Percentiles rank a stretch among this genome's conserved stretches.
Evolutionary conservation across 2,329 filamentous ascomycete genomes (phyloP).

Genomic region (Beauveria sp.): DNA sequence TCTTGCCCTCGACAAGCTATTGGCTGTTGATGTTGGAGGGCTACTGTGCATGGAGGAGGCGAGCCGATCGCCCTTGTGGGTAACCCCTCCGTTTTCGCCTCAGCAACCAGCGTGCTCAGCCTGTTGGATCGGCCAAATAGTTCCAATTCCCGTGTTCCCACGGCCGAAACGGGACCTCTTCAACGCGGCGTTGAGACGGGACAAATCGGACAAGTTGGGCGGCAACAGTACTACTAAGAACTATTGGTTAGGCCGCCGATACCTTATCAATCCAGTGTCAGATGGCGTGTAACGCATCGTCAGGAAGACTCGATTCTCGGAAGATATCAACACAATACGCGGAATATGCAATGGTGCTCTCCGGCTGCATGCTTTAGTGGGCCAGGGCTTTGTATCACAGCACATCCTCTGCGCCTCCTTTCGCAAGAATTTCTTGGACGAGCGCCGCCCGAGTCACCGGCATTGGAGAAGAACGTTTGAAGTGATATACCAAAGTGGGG

Average conservation of each 20-base stretch:
- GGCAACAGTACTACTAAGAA: not conserved
- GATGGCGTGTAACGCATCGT: not conserved
- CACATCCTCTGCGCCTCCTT: slow-evolving; percentile 3
- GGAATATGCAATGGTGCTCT: slow-evolving; percentile 1
- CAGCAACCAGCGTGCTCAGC: not conserved
- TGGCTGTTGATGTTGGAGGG: not conserved
- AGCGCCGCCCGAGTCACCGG: not conserved
- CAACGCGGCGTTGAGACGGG: not conserved
- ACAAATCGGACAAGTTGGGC: not conserved
- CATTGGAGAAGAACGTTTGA: not conserved
- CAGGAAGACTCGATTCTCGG: not conserved
- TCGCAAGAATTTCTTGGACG: not conserved
- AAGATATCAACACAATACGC: not conserved
- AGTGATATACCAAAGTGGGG: not conserved
- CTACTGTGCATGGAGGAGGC: not conserved
- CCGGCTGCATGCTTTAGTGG: slow-evolving; percentile 9
- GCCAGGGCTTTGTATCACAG: slow-evolving; percentile 8
- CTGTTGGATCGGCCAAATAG: not conserved
- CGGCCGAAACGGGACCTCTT: not conserved
- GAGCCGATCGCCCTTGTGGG: not conserved
- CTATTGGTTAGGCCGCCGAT: not conserved
- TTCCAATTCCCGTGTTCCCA: not conserved
- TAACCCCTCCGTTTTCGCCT: not conserved
- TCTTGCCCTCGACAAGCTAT: not conserved
- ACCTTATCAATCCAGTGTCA: not conserved